phyloP scores from a whole-genome alignment of 371 early-diverging fungal genomes.

The Mucor plumbeus region DNA sequence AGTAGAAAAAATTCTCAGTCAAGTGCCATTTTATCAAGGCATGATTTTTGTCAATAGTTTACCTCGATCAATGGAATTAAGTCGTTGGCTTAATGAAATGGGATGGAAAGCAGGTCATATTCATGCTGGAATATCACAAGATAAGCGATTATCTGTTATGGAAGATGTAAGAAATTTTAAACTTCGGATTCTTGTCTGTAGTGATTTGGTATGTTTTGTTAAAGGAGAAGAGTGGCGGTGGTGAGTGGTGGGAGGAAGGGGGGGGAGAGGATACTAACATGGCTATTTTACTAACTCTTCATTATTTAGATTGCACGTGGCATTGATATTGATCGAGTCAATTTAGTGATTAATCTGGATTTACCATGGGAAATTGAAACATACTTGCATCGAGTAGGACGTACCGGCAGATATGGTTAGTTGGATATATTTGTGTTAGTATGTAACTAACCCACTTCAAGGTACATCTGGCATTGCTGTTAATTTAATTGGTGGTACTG shows the following conservation, averaged over 20 bases:
- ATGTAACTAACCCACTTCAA: slow-evolving; percentile 1
- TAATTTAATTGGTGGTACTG: slow-evolving; percentile 42
- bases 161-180: slow-evolving; percentile 68
- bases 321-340: slow-evolving; percentile 97
- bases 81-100: slow-evolving; percentile 58
- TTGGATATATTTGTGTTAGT: not conserved
- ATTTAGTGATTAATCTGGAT: slow-evolving; percentile 98
- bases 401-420: slow-evolving; percentile 97
- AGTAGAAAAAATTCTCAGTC: slow-evolving; percentile 51
- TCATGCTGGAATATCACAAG: slow-evolving; percentile 56
- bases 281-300: not conserved
- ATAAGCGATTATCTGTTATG: slow-evolving; percentile 68
- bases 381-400: slow-evolving; percentile 99
- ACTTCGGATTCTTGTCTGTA: slow-evolving; percentile 76
- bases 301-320: slow-evolving; percentile 84
- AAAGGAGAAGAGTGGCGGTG: too few relatives aligned
- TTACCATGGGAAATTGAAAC: slow-evolving; percentile 91
- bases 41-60: slow-evolving; percentile 69
- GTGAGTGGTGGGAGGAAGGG: too few relatives aligned
- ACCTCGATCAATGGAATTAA: slow-evolving; percentile 56
- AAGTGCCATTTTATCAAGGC: slow-evolving; percentile 68
- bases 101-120: slow-evolving; percentile 67
- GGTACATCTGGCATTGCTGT: slow-evolving; percentile 58
- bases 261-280: not conserved
- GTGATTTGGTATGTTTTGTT: slow-evolving; percentile 64